Evolutionary conservation across 768 basidiomycete genomes (phyloP), one percentile per base, ranked within the genome.

Genomic region (Boletus eberwhitei): DNA sequence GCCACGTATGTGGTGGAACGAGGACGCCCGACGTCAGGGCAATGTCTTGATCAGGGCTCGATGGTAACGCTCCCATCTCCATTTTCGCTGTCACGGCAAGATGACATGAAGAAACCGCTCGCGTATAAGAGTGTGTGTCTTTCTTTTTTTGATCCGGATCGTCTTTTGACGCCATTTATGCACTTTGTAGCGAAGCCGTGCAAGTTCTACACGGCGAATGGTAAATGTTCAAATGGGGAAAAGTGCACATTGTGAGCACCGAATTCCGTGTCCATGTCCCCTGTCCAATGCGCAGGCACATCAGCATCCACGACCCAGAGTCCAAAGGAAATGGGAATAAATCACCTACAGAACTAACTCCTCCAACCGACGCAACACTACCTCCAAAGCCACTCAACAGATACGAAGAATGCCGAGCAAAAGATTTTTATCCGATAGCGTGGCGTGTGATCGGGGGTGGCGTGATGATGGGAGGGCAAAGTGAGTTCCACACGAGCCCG

Each of bases 401-500:
- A 11, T 65, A 70, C 34, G 76, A 77, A 40, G 74, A 75, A 32
- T 72, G 65, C 57, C 69, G 63, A 39, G 68, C 74, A 62, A 82
- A 71, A 57, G 77, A 78, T 54, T 86, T 74, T 66, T 85, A 81
- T 59, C 86, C 87, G 26, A 76, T 90, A 43, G 77, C 79, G 5
- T 90, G 88, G 88, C 78, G 88, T 40, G 87, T 90, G 13, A 86
- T 90, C 48, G 86, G 88, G 0, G 88, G 88, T 14, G 88, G 88
- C 4, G 88, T 89, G n/a, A 76, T 80, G 69, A 77, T 89, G 76
- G 79, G 77, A 55, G 81, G 69, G 14, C 55, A 62, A 13, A 53
- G 69, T 71, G 55, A 60, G 68, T 62, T n/a, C 5, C 17, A 46
- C 26, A 52, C 29, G 37, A 3, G 29, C n/a, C 29, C 6, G 19